Evolutionary conservation across 192 early-diverging fungal genomes (phyloP).

Genomic region (Coemansia sp.): DNA sequence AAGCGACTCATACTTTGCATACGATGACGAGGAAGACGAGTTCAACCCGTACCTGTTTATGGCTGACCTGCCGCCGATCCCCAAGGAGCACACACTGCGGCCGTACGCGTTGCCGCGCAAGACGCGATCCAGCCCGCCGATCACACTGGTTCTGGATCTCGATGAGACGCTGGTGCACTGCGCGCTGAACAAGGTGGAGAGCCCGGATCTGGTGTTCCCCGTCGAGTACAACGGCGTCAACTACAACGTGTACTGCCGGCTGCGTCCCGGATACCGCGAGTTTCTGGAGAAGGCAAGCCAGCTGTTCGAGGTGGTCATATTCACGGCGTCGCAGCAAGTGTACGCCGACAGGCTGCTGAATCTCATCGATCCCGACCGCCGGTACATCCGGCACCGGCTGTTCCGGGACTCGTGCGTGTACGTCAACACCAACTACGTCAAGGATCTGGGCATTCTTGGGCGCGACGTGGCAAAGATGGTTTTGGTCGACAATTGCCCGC

Average conservation of each 20-base stretch:
- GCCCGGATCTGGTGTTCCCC: conserved; percentile 62
- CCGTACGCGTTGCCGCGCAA: conserved; percentile 61
- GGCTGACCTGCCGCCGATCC: conserved; percentile 61
- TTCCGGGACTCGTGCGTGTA: conserved; percentile 69
- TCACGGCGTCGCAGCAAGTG: conserved; percentile 74
- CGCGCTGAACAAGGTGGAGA: conserved; percentile 55
- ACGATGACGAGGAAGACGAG: conserved; percentile 55
- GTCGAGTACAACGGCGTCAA: conserved; percentile 65
- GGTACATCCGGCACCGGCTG: conserved; percentile 63
- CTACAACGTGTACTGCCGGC: conserved; percentile 66
- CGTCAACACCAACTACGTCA: conserved; percentile 67
- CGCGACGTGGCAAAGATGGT: conserved; percentile 63
- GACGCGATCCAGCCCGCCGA: conserved; percentile 60
- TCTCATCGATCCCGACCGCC: conserved; percentile 63
- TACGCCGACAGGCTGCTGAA: conserved; percentile 67
- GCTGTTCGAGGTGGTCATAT: conserved; percentile 70
- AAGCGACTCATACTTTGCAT: conserved; percentile 31
- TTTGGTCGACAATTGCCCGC: conserved; percentile 72
- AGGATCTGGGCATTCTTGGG: conserved; percentile 70
- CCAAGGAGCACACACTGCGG: conserved; percentile 55
- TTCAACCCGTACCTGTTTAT: conserved; percentile 58
- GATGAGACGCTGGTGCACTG: conserved; percentile 76
- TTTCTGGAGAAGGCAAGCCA: conserved; percentile 61
- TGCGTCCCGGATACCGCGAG: conserved; percentile 63
- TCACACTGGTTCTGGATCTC: conserved; percentile 66